Evolutionary conservation across 2,329 filamentous ascomycete species (phyloP).

Genomic region (Cryphonectria japonica): DNA sequence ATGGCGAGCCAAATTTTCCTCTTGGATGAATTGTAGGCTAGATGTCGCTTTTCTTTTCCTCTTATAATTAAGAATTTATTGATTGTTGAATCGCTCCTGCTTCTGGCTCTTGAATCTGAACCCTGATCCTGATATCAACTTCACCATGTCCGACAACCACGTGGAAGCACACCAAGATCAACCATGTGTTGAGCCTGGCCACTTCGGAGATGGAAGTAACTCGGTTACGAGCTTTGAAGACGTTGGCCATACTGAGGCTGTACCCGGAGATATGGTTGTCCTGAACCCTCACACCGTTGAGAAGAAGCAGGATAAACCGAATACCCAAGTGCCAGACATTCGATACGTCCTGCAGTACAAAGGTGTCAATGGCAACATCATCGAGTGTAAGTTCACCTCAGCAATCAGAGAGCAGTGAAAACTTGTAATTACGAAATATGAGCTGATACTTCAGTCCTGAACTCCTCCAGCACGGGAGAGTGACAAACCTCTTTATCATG

Average conservation of each 20-base stretch:
- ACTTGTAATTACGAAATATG: background rate
- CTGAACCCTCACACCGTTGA: background rate
- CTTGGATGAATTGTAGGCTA: background rate
- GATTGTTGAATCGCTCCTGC: background rate
- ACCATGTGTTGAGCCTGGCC: too few relatives aligned
- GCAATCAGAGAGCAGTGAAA: background rate
- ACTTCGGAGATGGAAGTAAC: constrained; percentile 34
- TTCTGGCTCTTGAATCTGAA: background rate
- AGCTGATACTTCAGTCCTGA: background rate
- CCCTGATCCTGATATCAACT: background rate
- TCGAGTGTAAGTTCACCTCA: constrained; percentile 41
- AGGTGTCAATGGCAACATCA: constrained; percentile 38
- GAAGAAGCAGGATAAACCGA: background rate
- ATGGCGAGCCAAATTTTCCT: background rate
- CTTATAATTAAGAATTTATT: background rate
- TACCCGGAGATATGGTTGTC: constrained; percentile 27
- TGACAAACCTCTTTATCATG: constrained; percentile 41
- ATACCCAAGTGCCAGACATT: constrained; percentile 43
- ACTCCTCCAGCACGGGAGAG: constrained; percentile 43
- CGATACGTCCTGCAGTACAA: constrained; percentile 48
- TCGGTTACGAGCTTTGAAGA: constrained; percentile 43
- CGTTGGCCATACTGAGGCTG: constrained; percentile 29
- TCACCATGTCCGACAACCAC: constrained; percentile 1
- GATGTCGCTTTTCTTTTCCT: background rate
- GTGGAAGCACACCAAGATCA: background rate